Conservation (phyloP, 2,329 filamentous ascomycete species). For the Paraphaeosphaeria sporulosa region DNA sequence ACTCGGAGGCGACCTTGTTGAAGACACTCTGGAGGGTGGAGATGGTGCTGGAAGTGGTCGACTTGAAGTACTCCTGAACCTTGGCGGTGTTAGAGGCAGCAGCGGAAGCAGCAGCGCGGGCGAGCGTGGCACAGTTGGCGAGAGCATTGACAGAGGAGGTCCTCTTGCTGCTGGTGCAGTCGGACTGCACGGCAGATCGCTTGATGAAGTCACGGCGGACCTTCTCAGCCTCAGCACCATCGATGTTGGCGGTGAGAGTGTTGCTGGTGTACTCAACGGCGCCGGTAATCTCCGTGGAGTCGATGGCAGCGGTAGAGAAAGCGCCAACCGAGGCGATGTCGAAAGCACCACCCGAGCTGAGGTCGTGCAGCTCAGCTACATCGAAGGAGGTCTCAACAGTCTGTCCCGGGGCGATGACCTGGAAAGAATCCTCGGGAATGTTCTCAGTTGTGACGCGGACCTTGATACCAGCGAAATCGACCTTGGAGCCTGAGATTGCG, state of each 20-base stretch:
- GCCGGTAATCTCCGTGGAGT: conserved; percentile 61
- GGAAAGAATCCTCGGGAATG: conserved; percentile 59
- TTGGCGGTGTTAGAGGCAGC: conserved; percentile 57
- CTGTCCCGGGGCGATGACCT: conserved; percentile 53
- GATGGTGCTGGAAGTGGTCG: conserved; percentile 53
- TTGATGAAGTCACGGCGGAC: conserved; percentile 57
- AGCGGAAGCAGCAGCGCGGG: conserved; percentile 44
- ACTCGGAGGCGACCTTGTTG: conserved; percentile 61
- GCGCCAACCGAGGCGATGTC: conserved; percentile 62
- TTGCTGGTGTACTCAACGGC: conserved; percentile 65
- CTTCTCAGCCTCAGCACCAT: conserved; percentile 61
- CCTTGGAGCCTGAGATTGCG: conserved; percentile 41
- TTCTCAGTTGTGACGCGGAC: conserved; percentile 53
- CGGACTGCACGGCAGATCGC: conserved; percentile 59
- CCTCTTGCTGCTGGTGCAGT: conserved; percentile 59
- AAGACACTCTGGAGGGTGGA: conserved; percentile 60
- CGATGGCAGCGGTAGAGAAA: conserved; percentile 62
- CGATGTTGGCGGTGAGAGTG: conserved; percentile 60
- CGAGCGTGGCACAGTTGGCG: conserved; percentile 9
- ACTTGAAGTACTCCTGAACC: conserved; percentile 70
- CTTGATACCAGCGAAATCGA: conserved; percentile 60
- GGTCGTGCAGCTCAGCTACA: conserved; percentile 62
- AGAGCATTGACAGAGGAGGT: conserved; percentile 59
- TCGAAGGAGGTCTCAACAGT: conserved; percentile 61
- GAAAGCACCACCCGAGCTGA: conserved; percentile 58